Conservation (phyloP, 2,329 filamentous ascomycete genomes). For the Calcarisporium arbuscula region DNA sequence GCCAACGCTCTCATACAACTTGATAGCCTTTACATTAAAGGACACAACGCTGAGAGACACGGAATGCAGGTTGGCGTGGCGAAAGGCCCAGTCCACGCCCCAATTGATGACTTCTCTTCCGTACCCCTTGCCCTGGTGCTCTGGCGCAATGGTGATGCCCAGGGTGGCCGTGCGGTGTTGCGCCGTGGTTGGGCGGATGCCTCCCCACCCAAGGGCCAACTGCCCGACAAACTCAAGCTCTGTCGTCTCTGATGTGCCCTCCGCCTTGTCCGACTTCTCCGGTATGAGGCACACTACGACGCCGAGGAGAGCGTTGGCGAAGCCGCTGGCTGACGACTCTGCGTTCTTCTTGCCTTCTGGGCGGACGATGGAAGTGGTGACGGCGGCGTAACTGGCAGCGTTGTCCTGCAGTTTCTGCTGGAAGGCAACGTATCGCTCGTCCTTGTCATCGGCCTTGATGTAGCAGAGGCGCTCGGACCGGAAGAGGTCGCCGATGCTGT, state of each 20-base stretch:
- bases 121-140: slow-evolving; percentile 34
- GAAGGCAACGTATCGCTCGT: slow-evolving; percentile 10
- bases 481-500: too few species aligned
- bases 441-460: slow-evolving; percentile 12
- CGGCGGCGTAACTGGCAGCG: slow-evolving; percentile 9
- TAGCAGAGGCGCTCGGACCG: slow-evolving; percentile 13
- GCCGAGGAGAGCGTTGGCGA: slow-evolving; percentile 12
- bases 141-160: slow-evolving; percentile 26
- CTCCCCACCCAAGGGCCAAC: slow-evolving; percentile 14
- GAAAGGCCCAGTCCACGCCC: slow-evolving; percentile 40
- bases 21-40: slow-evolving; percentile 34
- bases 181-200: slow-evolving; percentile 6
- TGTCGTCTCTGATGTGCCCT: not conserved
- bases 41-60: slow-evolving; percentile 32
- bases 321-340: slow-evolving; percentile 6
- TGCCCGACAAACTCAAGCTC: slow-evolving; percentile 9
- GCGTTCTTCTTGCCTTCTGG: slow-evolving; percentile 11
- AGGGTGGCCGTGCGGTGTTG: slow-evolving; percentile 19
- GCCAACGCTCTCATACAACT: slow-evolving; percentile 37
- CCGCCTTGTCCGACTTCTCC: slow-evolving; percentile 1
- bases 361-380: slow-evolving; percentile 5
- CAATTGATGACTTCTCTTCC: slow-evolving; percentile 40
- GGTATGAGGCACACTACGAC: slow-evolving; percentile 14
- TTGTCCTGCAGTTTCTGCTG: slow-evolving; percentile 11
- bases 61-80: slow-evolving; percentile 34